Conservation (phyloP, 768 basidiomycete genomes). For the Rubroboletus satanas region DNA sequence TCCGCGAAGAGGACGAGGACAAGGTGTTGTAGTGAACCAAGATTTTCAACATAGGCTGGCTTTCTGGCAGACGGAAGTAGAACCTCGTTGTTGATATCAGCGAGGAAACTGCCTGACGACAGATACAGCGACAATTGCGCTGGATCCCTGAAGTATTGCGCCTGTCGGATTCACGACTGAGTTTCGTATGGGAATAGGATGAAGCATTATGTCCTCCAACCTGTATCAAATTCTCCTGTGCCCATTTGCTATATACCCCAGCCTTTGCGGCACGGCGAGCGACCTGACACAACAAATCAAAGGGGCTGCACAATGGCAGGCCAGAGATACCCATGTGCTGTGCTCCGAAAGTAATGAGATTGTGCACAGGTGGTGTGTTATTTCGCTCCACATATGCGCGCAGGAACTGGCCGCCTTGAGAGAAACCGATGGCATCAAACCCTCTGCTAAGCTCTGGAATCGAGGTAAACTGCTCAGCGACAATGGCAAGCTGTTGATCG, state of each 20-base stretch:
- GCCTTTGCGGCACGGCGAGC: conserved; percentile 57
- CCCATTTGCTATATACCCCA: conserved; percentile 73
- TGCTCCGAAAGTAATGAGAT: conserved; percentile 83
- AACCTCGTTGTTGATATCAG: conserved; percentile 75
- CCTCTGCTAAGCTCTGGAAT: conserved; percentile 64
- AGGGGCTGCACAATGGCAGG: conserved; percentile 58
- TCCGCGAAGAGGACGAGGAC: conserved; percentile 70
- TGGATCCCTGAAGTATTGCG: conserved; percentile 84
- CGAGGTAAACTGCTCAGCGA: conserved; percentile 57
- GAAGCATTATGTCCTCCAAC: conserved; percentile 31
- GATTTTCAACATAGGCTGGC: conserved; percentile 53
- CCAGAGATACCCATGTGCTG: conserved; percentile 87
- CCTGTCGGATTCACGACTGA: conserved; percentile 39
- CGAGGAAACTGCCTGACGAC: conserved; percentile 58
- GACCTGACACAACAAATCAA: conserved; percentile 66
- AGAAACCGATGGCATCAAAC: conserved; percentile 86
- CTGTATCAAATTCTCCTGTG: conserved; percentile 71
- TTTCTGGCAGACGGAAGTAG: conserved; percentile 47
- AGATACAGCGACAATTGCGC: conserved; percentile 56
- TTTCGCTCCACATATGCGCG: conserved; percentile 79
- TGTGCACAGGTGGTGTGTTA: conserved; percentile 69
- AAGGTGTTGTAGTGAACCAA: conserved; percentile 60
- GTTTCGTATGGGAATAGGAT: background rate
- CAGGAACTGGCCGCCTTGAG: conserved; percentile 87
- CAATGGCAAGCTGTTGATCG: conserved; percentile 62